These are phyloP conservation scores for Glonium stellatum DNA, from an alignment of 495 filamentous ascomycete species.

Conservation along the genomic window DNA sequence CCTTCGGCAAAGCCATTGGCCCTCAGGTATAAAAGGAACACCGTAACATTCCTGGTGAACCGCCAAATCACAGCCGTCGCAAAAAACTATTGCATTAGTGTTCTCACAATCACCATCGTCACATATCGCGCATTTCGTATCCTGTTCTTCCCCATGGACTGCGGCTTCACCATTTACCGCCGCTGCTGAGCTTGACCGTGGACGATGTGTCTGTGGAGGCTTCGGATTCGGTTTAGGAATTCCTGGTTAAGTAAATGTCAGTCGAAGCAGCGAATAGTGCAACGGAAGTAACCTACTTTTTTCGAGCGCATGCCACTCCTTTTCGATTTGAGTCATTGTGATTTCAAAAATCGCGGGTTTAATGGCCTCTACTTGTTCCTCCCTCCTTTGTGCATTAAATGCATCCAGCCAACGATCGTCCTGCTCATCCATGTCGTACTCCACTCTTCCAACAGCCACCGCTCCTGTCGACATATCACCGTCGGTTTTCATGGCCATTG, in stretches of 20 bases:
- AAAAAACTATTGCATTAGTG: constrained; percentile 99
- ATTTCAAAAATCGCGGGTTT: constrained; percentile 93
- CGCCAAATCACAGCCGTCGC: constrained; percentile 93
- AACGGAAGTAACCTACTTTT: constrained; percentile 50
- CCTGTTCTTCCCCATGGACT: constrained; percentile 81
- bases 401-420: constrained; percentile 92
- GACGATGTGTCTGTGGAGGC: constrained; percentile 84
- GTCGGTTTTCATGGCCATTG: constrained; percentile 49
- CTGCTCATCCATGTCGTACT: constrained; percentile 99
- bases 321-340: constrained; percentile 96
- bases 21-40: constrained; percentile 96
- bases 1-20: constrained; percentile 96
- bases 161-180: constrained; percentile 85
- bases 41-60: constrained; percentile 99
- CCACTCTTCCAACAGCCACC: constrained; percentile 63
- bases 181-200: constrained; percentile 82
- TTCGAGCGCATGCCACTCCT: constrained; percentile 94
- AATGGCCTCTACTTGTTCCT: constrained; percentile 67
- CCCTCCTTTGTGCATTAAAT: constrained; percentile 68
- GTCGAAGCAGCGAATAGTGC: background rate
- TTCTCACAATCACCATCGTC: constrained; percentile 99
- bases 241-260: constrained; percentile 24
- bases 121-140: constrained; percentile 95
- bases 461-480: constrained; percentile 47
- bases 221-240: constrained; percentile 96